Percentiles rank a stretch among this genome's conserved stretches.
These are phyloP conservation scores for Hylodesmum podocarpum DNA, from an alignment of 306 rosid genomes.

Conservation along the genomic window DNA sequence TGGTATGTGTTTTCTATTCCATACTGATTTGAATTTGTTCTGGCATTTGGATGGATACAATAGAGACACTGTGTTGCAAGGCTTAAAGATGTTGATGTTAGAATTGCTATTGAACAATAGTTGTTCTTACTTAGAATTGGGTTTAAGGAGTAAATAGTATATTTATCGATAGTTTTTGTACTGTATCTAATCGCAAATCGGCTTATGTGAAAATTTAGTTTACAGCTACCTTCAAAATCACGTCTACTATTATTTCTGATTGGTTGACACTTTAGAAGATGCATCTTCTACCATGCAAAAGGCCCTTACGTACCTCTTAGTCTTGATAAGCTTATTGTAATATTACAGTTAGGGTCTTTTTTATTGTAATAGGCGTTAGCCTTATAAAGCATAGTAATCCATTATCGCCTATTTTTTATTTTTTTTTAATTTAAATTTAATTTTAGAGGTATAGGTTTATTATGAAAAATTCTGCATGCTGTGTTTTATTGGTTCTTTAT, in stretches of 20 bases:
- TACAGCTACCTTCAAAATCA: too few relatives aligned
- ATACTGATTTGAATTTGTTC: background rate
- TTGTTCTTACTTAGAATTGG: background rate
- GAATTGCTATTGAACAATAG: background rate
- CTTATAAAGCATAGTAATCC: background rate
- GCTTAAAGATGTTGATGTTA: background rate
- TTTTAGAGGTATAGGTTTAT: background rate
- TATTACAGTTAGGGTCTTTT: background rate
- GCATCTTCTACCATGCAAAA: background rate
- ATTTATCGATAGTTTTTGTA: too few relatives aligned
- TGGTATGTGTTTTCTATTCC: slow-evolving; percentile 56
- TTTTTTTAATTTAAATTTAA: background rate
- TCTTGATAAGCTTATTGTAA: background rate
- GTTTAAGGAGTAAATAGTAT: too few relatives aligned
- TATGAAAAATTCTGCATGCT: background rate
- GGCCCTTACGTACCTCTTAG: background rate
- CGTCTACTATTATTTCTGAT: too few relatives aligned
- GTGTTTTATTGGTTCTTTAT: background rate
- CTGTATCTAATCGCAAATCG: too few relatives aligned
- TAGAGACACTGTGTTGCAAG: background rate
- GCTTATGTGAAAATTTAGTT: too few relatives aligned
- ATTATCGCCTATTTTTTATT: background rate
- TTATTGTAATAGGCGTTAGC: background rate
- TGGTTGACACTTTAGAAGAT: background rate
- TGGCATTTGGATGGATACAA: background rate